Evolutionary conservation across 805 yeast genomes (phyloP), one percentile per base, ranked within the genome.

Genomic region (Yamadazyma takamatsuzukensis): DNA sequence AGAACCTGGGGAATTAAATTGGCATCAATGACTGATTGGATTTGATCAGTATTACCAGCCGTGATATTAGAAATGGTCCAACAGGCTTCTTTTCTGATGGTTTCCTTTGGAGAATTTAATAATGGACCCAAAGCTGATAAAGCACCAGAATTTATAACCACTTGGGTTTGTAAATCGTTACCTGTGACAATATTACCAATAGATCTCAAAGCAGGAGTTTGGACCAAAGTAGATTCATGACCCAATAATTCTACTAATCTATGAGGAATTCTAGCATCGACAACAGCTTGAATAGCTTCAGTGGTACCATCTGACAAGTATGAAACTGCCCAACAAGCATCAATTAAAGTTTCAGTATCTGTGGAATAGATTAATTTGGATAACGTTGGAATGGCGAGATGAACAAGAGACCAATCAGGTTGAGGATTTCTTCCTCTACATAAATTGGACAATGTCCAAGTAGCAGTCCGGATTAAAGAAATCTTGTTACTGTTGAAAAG

Each of bases 41-140:
- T 88, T 70, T 93, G 98, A 41, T 83, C 89, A 15, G 89, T 66
- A 59, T 86, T 93, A 52, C 98, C 98, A 15, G 98, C 98, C 21
- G 98, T 93, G 56, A 93, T 89, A 65, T 93, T 93, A 38, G 97
- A 89, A 43, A 93, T 81, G 23, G 98, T 90, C 98, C 98, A 93
- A 69, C 98, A 88, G 4, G 97, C 95, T 69, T 93, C 98, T 61
- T 93, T 93, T 56, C 93, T 80, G 48, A 93, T 83, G 12, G 93
- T 78, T 60, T 93, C 98, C 70, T 89, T 88, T 39, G 86, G 78
- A 19, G 95, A 83, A 43, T 76, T 70, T 50, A 93, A 72, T 45
- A 93, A 72, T 29, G 84, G 85, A 32, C 81, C 79, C 42, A 93
- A 70, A 14, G 95, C 95, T 21, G 83, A 79, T 51, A 93, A 71